Evolutionary conservation across 2,329 filamentous ascomycete species (phyloP).

Genomic region (Ophiostoma pallidulum): DNA sequence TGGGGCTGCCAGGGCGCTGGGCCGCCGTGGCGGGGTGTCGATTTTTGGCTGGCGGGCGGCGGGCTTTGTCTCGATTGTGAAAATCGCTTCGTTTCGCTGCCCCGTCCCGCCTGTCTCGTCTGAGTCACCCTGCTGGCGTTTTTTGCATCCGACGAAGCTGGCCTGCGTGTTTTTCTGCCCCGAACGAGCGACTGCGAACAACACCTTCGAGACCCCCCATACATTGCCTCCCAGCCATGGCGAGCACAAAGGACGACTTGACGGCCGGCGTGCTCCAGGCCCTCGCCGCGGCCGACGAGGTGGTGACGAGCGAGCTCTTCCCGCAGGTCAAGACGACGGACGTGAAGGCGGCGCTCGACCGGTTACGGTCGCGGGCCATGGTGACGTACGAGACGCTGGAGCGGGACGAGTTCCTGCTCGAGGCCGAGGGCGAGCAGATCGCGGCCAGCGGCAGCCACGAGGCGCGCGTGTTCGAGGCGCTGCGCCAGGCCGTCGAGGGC

Average conservation of each 20-base stretch:
- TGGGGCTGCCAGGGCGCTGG: no score
- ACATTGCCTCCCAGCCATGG: constrained; percentile 3
- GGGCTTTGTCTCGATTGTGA: no score
- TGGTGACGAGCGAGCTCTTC: constrained; percentile 62
- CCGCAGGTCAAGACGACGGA: constrained; percentile 54
- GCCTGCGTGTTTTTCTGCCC: no score
- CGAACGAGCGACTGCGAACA: no score
- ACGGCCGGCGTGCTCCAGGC: constrained; percentile 55
- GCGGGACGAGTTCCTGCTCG: constrained; percentile 65
- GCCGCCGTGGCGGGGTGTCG: not conserved
- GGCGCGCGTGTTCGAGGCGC: constrained; percentile 69
- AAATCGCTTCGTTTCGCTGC: constrained; percentile 1
- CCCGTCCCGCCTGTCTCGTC: not conserved
- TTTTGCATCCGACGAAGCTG: no score
- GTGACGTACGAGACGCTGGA: constrained; percentile 77
- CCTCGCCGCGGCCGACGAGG: constrained; percentile 52
- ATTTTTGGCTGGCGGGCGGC: constrained; percentile 8
- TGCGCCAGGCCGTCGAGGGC: constrained; percentile 64
- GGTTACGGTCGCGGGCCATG: constrained; percentile 77
- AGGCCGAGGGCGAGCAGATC: constrained; percentile 64
- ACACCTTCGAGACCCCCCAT: no score
- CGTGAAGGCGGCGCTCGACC: constrained; percentile 81
- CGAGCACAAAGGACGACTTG: constrained; percentile 43
- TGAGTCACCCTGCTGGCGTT: constrained; percentile 8
- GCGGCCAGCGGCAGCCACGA: constrained; percentile 70